These are phyloP conservation scores for Cyclanthera cordifolia DNA, from an alignment of 306 rosid species.

Conservation along the genomic window DNA sequence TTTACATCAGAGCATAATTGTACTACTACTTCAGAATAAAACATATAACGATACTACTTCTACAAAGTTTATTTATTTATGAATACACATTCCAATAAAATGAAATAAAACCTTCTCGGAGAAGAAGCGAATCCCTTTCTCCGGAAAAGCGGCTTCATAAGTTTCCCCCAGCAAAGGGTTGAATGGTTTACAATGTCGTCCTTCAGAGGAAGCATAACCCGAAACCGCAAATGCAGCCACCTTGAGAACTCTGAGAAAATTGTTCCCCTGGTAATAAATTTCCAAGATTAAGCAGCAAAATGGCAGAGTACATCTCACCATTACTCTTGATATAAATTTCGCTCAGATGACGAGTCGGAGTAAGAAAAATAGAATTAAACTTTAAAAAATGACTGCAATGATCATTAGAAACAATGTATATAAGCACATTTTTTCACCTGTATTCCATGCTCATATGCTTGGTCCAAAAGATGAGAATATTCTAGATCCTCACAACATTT, in stretches of 20 bases:
- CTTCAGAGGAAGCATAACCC: conserved; percentile 94
- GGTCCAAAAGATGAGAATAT: conserved; percentile 78
- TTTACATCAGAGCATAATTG: neutral
- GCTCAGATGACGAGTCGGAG: neutral
- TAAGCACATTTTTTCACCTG: conserved; percentile 34
- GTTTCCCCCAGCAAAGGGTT: conserved; percentile 98
- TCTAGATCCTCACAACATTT: conserved; percentile 94
- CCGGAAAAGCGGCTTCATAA: conserved; percentile 88
- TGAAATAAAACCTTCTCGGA: conserved; percentile 84
- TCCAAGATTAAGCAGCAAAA: neutral
- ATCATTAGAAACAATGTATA: neutral
- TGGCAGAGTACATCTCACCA: neutral
- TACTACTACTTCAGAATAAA: neutral
- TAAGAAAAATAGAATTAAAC: neutral
- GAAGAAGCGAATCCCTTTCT: conserved; percentile 87
- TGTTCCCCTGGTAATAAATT: conserved; percentile 59
- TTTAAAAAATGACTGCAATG: too few relatives aligned
- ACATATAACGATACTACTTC: neutral
- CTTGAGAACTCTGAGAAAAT: conserved; percentile 61
- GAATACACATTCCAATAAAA: neutral
- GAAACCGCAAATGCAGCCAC: conserved; percentile 98
- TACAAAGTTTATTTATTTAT: neutral
- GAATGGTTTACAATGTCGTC: conserved; percentile 93
- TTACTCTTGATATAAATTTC: neutral
- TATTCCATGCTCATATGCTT: conserved; percentile 76